Evolutionary conservation across 495 filamentous ascomycete species (phyloP), one percentile per base, ranked within the genome.

Genomic region (Neurospora sp.): DNA sequence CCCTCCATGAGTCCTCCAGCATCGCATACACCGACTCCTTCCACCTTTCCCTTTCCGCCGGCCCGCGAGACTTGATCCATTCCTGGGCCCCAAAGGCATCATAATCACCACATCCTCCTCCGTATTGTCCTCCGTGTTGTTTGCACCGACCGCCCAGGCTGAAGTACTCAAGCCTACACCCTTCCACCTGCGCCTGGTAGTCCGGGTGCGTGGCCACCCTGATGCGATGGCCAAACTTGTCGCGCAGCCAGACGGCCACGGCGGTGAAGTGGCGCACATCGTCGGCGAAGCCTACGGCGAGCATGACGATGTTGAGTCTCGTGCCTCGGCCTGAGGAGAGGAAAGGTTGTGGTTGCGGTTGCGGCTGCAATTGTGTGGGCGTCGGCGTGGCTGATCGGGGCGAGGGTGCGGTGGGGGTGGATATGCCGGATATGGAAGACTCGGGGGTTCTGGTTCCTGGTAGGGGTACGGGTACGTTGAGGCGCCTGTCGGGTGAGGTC

Each of bases 221-320:
- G 2, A 92, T 86, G 1, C 89, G 86, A 79, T 92, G 89, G 10
- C 85, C 84, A 73, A 86, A 84, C 0, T 70, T 77, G 73, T 86
- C 54, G 31, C 71, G 82, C 3, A 91, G 78, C 3, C 79, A 83
- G 71, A 85, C 82, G 0, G 87, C 86, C 13, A 90, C 77, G 4
- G 88, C 84, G 40, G 90, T 77, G 74, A 91, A 91, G 2, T 89
- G 89, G 75, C 90, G 89, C 0, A 90, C 87, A 73, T 91, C 89
- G 5, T 89, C 90, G 1, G 89, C 84, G 13, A 84, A 86, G 19
- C 89, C 90, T 21, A 91, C 84, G 6, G 91, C 85, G 19, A 90
- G 89, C 39, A 91, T 89, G 36, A 89, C 89, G 73, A 91, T 85
- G 78, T 92, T 90, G 48, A 91, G 76, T 62, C 70, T 66, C 7